Evolutionary conservation across 2,329 filamentous ascomycete genomes (phyloP).

Genomic region (Diaporthe sp.): DNA sequence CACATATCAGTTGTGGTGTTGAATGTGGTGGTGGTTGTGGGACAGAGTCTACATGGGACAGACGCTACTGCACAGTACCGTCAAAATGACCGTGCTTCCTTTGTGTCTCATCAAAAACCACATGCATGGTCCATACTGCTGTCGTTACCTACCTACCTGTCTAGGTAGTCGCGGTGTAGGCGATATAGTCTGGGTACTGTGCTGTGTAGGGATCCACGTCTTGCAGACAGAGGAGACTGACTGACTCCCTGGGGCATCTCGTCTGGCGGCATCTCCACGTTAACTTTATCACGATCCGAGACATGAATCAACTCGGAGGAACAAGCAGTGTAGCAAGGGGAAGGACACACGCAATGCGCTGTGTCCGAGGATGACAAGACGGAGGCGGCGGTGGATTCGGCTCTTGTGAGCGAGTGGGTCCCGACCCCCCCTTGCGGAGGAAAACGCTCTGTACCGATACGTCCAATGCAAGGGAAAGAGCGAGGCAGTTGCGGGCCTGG

Average conservation of each 20-base stretch:
- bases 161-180: neutral
- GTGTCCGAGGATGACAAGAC: neutral
- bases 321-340: slow-evolving; percentile 31
- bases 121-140: neutral
- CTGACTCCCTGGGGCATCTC: neutral
- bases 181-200: no score
- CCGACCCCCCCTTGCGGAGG: slow-evolving; percentile 8
- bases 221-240: neutral
- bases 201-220: neutral
- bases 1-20: neutral
- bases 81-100: slow-evolving; percentile 18
- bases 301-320: slow-evolving; percentile 23
- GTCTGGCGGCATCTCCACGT: slow-evolving; percentile 4
- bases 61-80: slow-evolving; percentile 25
- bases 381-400: slow-evolving; percentile 8
- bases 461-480: neutral
- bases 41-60: slow-evolving; percentile 19
- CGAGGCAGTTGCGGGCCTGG: neutral
- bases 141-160: neutral
- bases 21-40: neutral
- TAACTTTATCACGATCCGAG: slow-evolving; percentile 25
- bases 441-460: slow-evolving; percentile 10
- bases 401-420: slow-evolving; percentile 14
- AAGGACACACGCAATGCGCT: slow-evolving; percentile 13
- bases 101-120: slow-evolving; percentile 4